Percentiles rank a stretch among this genome's conserved stretches.
Evolutionary conservation across 176 grass and related monocot species (phyloP).

Genomic region (Calamus simplicifolius): DNA sequence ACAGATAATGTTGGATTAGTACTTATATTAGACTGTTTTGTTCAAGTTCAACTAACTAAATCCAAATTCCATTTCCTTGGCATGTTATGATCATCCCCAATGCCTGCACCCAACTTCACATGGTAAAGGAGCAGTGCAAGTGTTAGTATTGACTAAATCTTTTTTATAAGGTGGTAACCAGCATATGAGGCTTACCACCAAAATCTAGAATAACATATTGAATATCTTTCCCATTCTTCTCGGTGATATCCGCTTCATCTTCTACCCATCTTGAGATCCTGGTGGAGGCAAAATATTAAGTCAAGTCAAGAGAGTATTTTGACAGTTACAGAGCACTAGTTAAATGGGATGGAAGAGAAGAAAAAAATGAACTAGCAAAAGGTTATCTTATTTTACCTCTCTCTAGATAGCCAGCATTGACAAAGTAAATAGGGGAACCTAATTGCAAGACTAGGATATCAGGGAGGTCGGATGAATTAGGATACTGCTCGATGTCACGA

Average conservation of each 20-base stretch:
- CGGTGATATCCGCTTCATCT: constrained; percentile 34
- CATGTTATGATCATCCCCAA: too few species aligned
- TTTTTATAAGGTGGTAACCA: background rate
- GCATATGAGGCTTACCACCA: constrained; percentile 30
- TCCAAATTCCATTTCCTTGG: too few species aligned
- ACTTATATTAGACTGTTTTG: too few species aligned
- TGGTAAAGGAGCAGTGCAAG: too few species aligned
- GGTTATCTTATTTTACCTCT: constrained; percentile 30
- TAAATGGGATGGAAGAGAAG: too few species aligned
- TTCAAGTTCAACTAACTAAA: too few species aligned
- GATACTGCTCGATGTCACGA: constrained; percentile 73
- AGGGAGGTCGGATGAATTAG: constrained; percentile 42
- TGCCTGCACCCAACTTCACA: too few species aligned
- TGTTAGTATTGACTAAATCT: background rate
- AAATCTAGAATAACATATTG: constrained; percentile 61
- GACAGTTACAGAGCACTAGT: too few species aligned
- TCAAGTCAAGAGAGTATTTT: too few species aligned
- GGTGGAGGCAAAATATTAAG: too few species aligned
- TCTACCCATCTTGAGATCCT: constrained; percentile 45
- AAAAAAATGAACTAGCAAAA: too few species aligned
- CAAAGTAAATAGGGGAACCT: constrained; percentile 84
- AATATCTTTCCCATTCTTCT: constrained; percentile 38
- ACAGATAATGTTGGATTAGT: too few species aligned
- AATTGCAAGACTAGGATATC: constrained; percentile 67
- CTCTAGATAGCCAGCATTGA: constrained; percentile 77